phyloP scores from a whole-genome alignment of 345 rosid genomes.

The Noccaea bulbosa region DNA sequence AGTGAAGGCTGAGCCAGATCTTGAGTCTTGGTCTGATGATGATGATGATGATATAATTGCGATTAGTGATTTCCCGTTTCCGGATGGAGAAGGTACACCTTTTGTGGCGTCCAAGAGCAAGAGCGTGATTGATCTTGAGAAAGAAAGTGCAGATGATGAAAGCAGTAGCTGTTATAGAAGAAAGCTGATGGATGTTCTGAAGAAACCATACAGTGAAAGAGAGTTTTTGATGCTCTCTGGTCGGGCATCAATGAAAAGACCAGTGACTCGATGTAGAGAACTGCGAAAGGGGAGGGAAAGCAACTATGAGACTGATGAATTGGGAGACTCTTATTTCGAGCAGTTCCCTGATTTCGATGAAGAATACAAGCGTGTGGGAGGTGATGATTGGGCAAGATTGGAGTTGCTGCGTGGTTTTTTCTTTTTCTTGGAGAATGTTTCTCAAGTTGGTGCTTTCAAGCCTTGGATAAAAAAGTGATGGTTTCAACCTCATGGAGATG shows the following conservation, averaged over 20 bases:
- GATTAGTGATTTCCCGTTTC: slow-evolving; percentile 33
- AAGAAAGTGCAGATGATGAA: slow-evolving; percentile 18
- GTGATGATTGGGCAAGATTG: slow-evolving; percentile 27
- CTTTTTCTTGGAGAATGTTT: slow-evolving; percentile 38
- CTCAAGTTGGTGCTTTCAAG: slow-evolving; percentile 37
- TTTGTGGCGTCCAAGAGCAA: slow-evolving; percentile 39
- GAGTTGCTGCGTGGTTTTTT: slow-evolving; percentile 42
- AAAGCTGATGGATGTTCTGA: slow-evolving; percentile 16
- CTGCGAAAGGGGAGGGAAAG: slow-evolving; percentile 37
- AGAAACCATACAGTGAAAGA: slow-evolving; percentile 25
- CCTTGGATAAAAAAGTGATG: slow-evolving; percentile 25
- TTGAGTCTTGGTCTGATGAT: slow-evolving; percentile 28
- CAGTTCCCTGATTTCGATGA: slow-evolving; percentile 28
- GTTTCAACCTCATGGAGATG: slow-evolving; percentile 18
- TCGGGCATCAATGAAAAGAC: slow-evolving; percentile 16
- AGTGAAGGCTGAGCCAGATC: slow-evolving; percentile 31
- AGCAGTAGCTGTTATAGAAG: slow-evolving; percentile 5
- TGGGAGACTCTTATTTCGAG: slow-evolving; percentile 35
- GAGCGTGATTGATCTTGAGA: slow-evolving; percentile 32
- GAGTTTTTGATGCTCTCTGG: slow-evolving; percentile 27
- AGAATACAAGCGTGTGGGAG: slow-evolving; percentile 29
- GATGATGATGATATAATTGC: slow-evolving; percentile 21
- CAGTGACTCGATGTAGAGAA: slow-evolving; percentile 34
- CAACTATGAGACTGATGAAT: slow-evolving; percentile 10
- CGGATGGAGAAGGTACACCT: slow-evolving; percentile 21